phyloP scores from a whole-genome alignment of 805 yeast species.

The Ogataea neopini region DNA sequence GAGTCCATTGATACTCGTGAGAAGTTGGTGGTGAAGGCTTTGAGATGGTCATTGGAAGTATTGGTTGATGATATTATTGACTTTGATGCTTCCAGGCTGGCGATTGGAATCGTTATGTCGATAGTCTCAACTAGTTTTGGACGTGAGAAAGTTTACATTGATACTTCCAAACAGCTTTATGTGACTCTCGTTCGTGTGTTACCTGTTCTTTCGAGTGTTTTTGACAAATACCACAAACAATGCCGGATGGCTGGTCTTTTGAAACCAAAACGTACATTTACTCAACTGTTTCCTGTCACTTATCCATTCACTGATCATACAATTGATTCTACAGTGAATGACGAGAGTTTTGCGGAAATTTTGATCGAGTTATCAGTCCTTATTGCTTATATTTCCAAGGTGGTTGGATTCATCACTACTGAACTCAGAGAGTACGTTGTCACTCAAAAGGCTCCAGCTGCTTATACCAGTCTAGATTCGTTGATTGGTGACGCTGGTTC shows the following conservation, averaged over 20 bases:
- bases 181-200: conserved; percentile 52
- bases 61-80: conserved; percentile 49
- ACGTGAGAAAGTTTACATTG: conserved; percentile 23
- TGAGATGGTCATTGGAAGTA: conserved; percentile 61
- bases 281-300: conserved; percentile 64
- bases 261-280: conserved; percentile 62
- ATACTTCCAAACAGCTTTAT: conserved; percentile 38
- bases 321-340: conserved; percentile 73
- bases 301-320: conserved; percentile 67
- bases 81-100: conserved; percentile 62
- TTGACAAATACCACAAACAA: conserved; percentile 53
- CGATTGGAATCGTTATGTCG: conserved; percentile 57
- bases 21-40: conserved; percentile 45
- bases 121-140: conserved; percentile 39
- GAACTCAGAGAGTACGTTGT: conserved; percentile 8
- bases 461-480: conserved; percentile 13
- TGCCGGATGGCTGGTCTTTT: conserved; percentile 44
- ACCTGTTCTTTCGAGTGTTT: conserved; percentile 53
- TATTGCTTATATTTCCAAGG: conserved; percentile 54
- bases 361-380: conserved; percentile 67
- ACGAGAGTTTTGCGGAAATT: conserved; percentile 68
- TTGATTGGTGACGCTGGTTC: conserved; percentile 14
- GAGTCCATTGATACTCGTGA: conserved; percentile 31
- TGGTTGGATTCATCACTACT: conserved; percentile 13
- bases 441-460: conserved; percentile 7